These are phyloP conservation scores for Anaeramoeba flamelloides DNA, from an alignment of 78 protist genomes.

Conservation along the genomic window DNA sequence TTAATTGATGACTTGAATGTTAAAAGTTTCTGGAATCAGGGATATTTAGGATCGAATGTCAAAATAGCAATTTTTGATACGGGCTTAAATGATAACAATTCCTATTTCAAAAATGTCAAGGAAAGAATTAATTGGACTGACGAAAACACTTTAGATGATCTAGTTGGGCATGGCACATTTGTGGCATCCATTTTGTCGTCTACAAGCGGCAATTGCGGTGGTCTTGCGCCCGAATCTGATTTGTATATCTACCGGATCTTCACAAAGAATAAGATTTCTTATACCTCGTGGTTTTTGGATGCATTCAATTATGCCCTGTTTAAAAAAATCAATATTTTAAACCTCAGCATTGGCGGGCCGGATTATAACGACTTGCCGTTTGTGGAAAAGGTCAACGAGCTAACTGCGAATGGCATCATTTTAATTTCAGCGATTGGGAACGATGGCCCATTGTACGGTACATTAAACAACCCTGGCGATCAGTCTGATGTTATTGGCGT, in stretches of 20 bases:
- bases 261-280: constrained; percentile 43
- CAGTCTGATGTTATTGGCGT: constrained; percentile 83
- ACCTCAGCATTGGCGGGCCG: constrained; percentile 82
- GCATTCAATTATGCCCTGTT: constrained; percentile 80
- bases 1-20: too few relatives aligned
- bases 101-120: constrained; percentile 26
- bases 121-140: constrained; percentile 57
- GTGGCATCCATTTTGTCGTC: constrained; percentile 61
- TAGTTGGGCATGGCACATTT: constrained; percentile 78
- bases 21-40: too few relatives aligned
- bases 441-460: too few relatives aligned
- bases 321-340: constrained; percentile 46
- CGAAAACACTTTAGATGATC: constrained; percentile 36
- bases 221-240: constrained; percentile 72
- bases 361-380: constrained; percentile 78
- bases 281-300: constrained; percentile 84
- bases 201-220: constrained; percentile 45
- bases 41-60: too few relatives aligned
- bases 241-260: constrained; percentile 67
- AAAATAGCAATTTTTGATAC: too few relatives aligned
- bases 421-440: too few relatives aligned
- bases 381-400: constrained; percentile 76
- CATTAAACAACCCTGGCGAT: constrained; percentile 84
- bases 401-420: constrained; percentile 54
- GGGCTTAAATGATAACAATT: too few relatives aligned